phyloP scores from a whole-genome alignment of 768 basidiomycete species.

The Leccinellum albellum region DNA sequence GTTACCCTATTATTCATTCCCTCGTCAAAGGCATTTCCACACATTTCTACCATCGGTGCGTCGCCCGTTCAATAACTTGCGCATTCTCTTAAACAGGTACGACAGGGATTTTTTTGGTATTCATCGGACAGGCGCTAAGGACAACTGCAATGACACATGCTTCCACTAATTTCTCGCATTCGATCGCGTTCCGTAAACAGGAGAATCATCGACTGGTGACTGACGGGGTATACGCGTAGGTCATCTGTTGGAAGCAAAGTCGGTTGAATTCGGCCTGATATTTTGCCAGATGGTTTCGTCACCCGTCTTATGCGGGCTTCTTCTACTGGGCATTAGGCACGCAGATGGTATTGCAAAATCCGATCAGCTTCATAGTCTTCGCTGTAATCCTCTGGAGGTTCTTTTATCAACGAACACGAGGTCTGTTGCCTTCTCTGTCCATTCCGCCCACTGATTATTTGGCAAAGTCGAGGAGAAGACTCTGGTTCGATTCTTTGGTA shows the following conservation, averaged over 20 bases:
- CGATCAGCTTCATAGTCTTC: conserved; percentile 66
- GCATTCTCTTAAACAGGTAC: neutral
- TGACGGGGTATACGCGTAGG: conserved; percentile 84
- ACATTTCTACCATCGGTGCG: conserved; percentile 58
- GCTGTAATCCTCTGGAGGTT: conserved; percentile 74
- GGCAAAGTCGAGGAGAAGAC: conserved; percentile 73
- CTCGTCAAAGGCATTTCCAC: conserved; percentile 53
- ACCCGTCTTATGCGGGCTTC: conserved; percentile 96
- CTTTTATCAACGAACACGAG: conserved; percentile 75
- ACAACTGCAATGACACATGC: conserved; percentile 97
- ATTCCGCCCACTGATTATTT: conserved; percentile 3
- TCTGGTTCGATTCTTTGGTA: conserved; percentile 84
- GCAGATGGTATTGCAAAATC: conserved; percentile 87
- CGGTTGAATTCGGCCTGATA: neutral
- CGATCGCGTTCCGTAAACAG: conserved; percentile 72
- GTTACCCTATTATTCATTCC: conserved; percentile 66
- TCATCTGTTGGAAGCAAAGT: conserved; percentile 5
- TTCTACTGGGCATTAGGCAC: conserved; percentile 98
- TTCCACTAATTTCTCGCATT: conserved; percentile 88
- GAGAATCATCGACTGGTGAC: conserved; percentile 79
- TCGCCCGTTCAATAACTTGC: neutral
- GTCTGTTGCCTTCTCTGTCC: conserved; percentile 44
- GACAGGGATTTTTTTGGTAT: conserved; percentile 60
- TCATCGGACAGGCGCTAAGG: conserved; percentile 73
- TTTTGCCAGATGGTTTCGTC: conserved; percentile 53